These are phyloP conservation scores for Pelargonium australe DNA, from an alignment of 441 rosid genomes.

Conservation along the genomic window DNA sequence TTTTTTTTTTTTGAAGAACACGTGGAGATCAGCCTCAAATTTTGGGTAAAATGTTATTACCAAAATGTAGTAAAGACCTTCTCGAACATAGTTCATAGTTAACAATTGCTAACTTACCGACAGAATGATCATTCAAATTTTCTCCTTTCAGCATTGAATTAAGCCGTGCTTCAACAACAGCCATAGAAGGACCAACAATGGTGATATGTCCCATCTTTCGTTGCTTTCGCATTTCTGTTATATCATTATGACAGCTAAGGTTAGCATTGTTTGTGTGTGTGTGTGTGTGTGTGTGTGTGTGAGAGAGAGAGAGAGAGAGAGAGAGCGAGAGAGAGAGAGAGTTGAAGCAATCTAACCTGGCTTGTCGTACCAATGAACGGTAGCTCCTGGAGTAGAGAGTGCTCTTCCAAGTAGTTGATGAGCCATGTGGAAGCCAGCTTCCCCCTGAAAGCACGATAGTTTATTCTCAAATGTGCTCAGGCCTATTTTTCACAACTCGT, in stretches of 20 bases:
- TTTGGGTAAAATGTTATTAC: not conserved
- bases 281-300: slow-evolving; percentile 2
- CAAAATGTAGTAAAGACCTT: not conserved
- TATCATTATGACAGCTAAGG: slow-evolving; percentile 9
- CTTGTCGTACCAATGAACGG: slow-evolving; percentile 95
- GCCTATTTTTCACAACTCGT: too few relatives aligned
- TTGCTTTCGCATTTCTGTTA: slow-evolving; percentile 82
- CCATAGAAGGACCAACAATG: slow-evolving; percentile 63
- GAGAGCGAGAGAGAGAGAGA: not conserved
- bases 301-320: not conserved
- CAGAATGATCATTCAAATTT: slow-evolving; percentile 30
- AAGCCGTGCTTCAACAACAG: slow-evolving; percentile 54
- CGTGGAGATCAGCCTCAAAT: not conserved
- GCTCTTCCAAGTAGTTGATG: slow-evolving; percentile 64
- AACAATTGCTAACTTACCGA: slow-evolving; percentile 29
- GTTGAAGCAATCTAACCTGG: slow-evolving; percentile 52
- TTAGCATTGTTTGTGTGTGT: slow-evolving; percentile 6
- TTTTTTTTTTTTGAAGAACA: too few relatives aligned
- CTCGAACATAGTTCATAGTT: not conserved
- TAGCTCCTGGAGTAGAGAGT: slow-evolving; percentile 56
- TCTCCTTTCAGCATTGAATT: slow-evolving; percentile 48
- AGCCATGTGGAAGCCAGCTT: slow-evolving; percentile 63
- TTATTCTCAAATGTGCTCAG: not conserved
- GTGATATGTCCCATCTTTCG: slow-evolving; percentile 96
- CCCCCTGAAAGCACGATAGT: slow-evolving; percentile 52